These are phyloP conservation scores for Eucalyptus leucophloia DNA, from an alignment of 345 rosid genomes.

Conservation along the genomic window DNA sequence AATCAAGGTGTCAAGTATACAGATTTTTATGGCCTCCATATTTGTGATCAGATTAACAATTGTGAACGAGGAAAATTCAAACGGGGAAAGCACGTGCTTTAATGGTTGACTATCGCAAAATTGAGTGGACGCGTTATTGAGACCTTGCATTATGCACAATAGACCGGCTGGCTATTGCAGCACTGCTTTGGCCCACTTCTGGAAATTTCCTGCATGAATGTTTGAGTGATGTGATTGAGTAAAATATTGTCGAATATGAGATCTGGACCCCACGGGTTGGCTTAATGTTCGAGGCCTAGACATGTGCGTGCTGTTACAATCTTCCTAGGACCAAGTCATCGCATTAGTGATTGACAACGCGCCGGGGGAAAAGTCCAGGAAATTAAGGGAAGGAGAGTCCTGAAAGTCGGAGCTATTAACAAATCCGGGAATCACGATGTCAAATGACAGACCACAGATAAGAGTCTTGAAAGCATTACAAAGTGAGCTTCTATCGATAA, in stretches of 20 bases:
- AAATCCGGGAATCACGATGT: accelerated
- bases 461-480: background rate
- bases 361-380: background rate
- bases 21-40: background rate
- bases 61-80: background rate
- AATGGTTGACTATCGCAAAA: background rate
- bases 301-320: background rate
- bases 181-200: background rate
- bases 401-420: background rate
- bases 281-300: background rate
- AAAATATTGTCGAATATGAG: no score
- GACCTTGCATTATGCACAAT: background rate
- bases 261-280: background rate
- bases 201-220: background rate
- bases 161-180: background rate
- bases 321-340: background rate
- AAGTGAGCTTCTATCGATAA: background rate
- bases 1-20: background rate
- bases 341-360: background rate
- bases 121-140: background rate
- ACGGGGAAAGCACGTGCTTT: background rate
- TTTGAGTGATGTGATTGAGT: background rate
- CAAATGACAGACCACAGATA: background rate
- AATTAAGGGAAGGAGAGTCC: background rate
- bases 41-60: background rate